Evolutionary conservation across 148 eudicot species (phyloP).

Genomic region (Rhododendron molle): DNA sequence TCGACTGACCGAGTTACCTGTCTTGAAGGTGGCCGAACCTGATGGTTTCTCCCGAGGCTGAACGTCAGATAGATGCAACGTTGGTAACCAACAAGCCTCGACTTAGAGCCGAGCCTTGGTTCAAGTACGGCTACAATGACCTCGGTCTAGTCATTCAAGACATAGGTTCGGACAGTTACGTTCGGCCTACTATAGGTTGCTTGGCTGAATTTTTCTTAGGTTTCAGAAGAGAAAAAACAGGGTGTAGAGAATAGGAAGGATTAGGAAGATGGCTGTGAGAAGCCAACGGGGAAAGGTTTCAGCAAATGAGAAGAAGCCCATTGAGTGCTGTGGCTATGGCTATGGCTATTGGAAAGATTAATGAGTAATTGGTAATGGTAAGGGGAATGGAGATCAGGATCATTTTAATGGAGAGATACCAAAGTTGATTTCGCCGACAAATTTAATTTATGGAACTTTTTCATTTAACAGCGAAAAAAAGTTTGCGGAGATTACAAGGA

Average conservation of each 20-base stretch:
- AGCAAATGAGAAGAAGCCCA: not conserved
- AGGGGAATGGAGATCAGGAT: not conserved
- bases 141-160: too few relatives aligned
- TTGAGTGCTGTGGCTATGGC: not conserved
- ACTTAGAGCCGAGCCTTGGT: too few relatives aligned
- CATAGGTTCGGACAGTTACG: too few relatives aligned
- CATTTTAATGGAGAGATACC: not conserved
- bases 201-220: not conserved
- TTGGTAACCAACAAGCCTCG: too few relatives aligned
- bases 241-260: not conserved
- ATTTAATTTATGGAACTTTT: not conserved
- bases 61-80: too few relatives aligned
- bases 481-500: too few relatives aligned
- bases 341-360: not conserved
- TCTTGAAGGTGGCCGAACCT: too few relatives aligned
- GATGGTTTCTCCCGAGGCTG: too few relatives aligned
- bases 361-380: not conserved
- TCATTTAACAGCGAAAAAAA: too few relatives aligned
- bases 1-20: too few relatives aligned
- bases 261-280: not conserved
- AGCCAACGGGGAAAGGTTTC: not conserved
- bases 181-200: too few relatives aligned
- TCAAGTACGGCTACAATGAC: too few relatives aligned
- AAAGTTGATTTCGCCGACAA: not conserved
- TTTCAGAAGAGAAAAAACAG: not conserved